phyloP scores from a whole-genome alignment of 163 green algal species.

The Volvox carteri region DNA sequence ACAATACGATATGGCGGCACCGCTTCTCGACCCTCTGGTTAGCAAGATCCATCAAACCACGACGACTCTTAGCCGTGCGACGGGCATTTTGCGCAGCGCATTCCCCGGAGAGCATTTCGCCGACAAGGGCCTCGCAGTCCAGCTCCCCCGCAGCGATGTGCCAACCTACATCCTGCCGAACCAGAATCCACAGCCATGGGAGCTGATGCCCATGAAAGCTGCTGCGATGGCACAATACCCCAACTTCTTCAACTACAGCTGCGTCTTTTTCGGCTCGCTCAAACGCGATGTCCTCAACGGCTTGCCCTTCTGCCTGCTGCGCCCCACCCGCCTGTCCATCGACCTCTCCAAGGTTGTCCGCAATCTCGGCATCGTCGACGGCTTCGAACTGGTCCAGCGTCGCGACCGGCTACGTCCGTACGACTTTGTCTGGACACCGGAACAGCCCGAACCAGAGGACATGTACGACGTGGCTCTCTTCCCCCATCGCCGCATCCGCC shows the following conservation, averaged over 20 bases:
- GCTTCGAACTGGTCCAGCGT: conserved; percentile 54
- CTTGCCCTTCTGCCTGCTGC: conserved; percentile 47
- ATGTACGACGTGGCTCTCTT: conserved; percentile 53
- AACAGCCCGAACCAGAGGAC: conserved; percentile 48
- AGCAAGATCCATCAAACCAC: conserved; percentile 12
- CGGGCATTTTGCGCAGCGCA: background rate
- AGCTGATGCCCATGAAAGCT: conserved; percentile 61
- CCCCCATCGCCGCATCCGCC: conserved; percentile 45
- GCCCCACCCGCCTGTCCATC: conserved; percentile 38
- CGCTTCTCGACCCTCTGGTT: conserved; percentile 19
- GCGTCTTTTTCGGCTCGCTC: conserved; percentile 57
- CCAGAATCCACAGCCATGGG: conserved; percentile 51
- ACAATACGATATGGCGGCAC: conserved; percentile 8
- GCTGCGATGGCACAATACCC: conserved; percentile 58
- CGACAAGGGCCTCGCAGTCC: conserved; percentile 34
- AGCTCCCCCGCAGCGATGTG: conserved; percentile 30
- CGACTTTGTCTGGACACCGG: conserved; percentile 47
- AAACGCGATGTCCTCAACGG: conserved; percentile 47
- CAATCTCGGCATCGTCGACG: conserved; percentile 62
- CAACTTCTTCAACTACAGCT: conserved; percentile 64
- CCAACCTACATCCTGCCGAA: conserved; percentile 56
- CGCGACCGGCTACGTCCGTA: background rate
- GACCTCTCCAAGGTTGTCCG: conserved; percentile 55
- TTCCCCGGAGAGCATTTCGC: background rate
- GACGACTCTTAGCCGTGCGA: background rate